Evolutionary conservation across 345 rosid species (phyloP), one percentile per base, ranked within the genome.

Genomic region (Trapa bicornis): DNA sequence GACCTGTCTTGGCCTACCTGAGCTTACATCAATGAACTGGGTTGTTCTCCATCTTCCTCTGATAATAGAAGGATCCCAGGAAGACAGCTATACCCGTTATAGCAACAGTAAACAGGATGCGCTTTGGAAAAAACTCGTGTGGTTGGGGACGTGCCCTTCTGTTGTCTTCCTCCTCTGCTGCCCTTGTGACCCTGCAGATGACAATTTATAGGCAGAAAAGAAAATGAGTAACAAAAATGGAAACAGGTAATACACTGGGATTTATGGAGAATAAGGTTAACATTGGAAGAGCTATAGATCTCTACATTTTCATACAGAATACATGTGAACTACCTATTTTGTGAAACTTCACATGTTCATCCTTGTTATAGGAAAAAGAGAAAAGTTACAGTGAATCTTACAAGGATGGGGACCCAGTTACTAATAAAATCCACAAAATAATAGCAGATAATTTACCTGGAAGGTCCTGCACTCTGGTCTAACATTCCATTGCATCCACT

Each of bases 81-180:
- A 94, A 67, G 68, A 94, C 91, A 53, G 99, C 97, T 64, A 91
- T 85, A 37, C 99, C 96, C 0, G 99, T 89, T 75, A 94, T 82
- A 29, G 97, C 99, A 35, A 94, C 77, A 17, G 99, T 90, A 77
- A 94, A 81, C 42, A 94, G 75, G 66, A 94, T 75, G 39, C 82
- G 86, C 75, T 78, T 89, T 68, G 84, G 73, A 33, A 95, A 81
- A 54, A 66, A 85, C 72, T 82, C 92, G 0, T 77, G 77, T 8
- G 87, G 86, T 71, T 65, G 86, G 83, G 75, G 87, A 53, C 69
- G 86, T 56, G 52, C 52, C 42, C 67, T 33, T 42, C 52, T 52
- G 47, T 33, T 47, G 36, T 65, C 37, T 8, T 80, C 87, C 77
- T 92, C 80, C 78, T 87, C 95, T 42, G 77, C 75, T 54, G 83